phyloP scores from a whole-genome alignment of 345 rosid genomes.

The Brassica incana region DNA sequence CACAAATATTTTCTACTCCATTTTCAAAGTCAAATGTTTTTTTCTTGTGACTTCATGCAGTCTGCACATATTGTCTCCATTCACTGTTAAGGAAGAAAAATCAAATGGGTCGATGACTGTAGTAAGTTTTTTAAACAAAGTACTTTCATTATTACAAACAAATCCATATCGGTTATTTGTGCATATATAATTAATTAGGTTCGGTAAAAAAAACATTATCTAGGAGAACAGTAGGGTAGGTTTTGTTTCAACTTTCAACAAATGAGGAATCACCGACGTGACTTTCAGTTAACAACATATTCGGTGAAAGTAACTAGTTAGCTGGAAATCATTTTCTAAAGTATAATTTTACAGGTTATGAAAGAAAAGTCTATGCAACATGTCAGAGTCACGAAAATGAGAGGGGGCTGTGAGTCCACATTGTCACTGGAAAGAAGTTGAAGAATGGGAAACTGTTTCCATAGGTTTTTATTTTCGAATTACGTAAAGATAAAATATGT shows the following conservation, averaged over 20 bases:
- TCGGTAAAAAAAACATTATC: neutral
- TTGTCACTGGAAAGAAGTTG: neutral
- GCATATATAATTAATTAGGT: conserved; percentile 1
- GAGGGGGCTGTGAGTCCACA: neutral
- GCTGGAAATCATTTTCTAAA: neutral
- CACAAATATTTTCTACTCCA: neutral
- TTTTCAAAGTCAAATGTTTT: conserved; percentile 6
- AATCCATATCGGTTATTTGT: neutral
- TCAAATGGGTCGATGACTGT: conserved; percentile 23
- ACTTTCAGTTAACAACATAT: conserved; percentile 24
- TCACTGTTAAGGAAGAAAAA: conserved; percentile 7
- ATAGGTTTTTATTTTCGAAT: neutral
- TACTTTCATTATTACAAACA: neutral
- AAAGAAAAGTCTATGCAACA: neutral
- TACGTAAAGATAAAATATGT: neutral
- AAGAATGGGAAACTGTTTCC: neutral
- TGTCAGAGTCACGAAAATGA: neutral
- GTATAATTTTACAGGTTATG: neutral
- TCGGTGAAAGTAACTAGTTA: neutral
- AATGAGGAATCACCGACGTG: conserved; percentile 17
- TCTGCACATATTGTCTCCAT: conserved; percentile 28
- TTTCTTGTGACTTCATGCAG: conserved; percentile 3
- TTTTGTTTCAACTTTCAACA: conserved; percentile 30
- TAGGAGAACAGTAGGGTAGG: conserved; percentile 15
- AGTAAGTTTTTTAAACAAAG: conserved; percentile 5